These are phyloP conservation scores for Phylloporus rhodoxanthus DNA, from an alignment of 768 basidiomycete genomes.

Conservation along the genomic window DNA sequence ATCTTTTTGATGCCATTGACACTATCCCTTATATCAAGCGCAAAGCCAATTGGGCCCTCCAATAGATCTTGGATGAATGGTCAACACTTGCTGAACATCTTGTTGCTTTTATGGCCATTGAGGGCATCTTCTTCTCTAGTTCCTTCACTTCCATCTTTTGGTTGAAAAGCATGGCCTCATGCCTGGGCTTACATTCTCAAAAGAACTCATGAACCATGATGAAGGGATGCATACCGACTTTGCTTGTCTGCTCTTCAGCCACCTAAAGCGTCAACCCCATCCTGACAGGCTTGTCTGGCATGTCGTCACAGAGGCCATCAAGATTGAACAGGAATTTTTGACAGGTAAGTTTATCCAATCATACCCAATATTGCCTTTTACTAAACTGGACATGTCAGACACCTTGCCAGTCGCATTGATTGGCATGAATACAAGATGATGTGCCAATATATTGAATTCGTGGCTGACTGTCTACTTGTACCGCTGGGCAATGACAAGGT, in stretches of 20 bases:
- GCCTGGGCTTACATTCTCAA: slow-evolving; percentile 95
- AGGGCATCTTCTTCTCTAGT: slow-evolving; percentile 95
- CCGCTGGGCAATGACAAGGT: slow-evolving; percentile 77
- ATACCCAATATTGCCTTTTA: not conserved
- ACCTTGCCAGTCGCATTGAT: slow-evolving; percentile 82
- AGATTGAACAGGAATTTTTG: slow-evolving; percentile 82
- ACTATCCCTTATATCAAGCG: slow-evolving; percentile 88
- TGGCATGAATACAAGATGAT: slow-evolving; percentile 92
- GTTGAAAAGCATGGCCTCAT: slow-evolving; percentile 97
- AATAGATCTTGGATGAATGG: slow-evolving; percentile 78
- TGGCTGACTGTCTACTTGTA: slow-evolving; percentile 82
- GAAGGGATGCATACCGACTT: slow-evolving; percentile 98
- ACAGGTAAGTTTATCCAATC: slow-evolving; percentile 31
- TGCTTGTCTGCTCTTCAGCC: slow-evolving; percentile 82
- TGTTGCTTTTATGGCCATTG: slow-evolving; percentile 91
- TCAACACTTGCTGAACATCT: slow-evolving; percentile 86
- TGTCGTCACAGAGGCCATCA: slow-evolving; percentile 79
- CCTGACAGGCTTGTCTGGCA: slow-evolving; percentile 68
- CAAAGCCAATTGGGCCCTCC: slow-evolving; percentile 94
- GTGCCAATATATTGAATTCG: slow-evolving; percentile 89
- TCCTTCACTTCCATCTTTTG: slow-evolving; percentile 94
- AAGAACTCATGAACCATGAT: slow-evolving; percentile 92
- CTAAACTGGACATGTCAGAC: slow-evolving; percentile 37
- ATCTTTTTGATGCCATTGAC: slow-evolving; percentile 89
- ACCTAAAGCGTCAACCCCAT: slow-evolving; percentile 75